These are phyloP conservation scores for Myxozyma geophila DNA, from an alignment of 805 yeast species.

Conservation along the genomic window DNA sequence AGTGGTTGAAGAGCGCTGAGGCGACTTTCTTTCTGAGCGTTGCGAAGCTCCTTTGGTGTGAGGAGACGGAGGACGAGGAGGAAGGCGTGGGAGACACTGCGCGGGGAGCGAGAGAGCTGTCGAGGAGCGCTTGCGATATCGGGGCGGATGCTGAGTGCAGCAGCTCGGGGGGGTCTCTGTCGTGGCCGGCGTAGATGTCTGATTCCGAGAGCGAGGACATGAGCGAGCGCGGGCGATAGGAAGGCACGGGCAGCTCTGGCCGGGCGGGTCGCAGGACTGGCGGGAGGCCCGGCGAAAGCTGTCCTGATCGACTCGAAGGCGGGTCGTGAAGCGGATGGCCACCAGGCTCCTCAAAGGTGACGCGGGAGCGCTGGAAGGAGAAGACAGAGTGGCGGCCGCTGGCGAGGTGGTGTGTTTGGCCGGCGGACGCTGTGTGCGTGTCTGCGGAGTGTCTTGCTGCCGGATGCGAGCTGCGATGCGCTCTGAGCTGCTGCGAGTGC, in stretches of 20 bases:
- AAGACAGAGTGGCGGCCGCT: slow-evolving; percentile 4
- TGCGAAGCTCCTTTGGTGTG: slow-evolving; percentile 20
- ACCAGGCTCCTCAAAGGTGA: slow-evolving; percentile 35
- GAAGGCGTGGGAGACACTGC: slow-evolving; percentile 31
- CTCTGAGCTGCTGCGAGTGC: background rate
- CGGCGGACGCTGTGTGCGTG: background rate
- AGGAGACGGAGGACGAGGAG: slow-evolving; percentile 26
- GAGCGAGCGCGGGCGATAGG: slow-evolving; percentile 28
- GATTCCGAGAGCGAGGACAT: slow-evolving; percentile 32
- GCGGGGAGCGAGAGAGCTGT: background rate
- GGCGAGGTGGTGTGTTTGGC: background rate
- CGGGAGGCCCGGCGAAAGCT: background rate
- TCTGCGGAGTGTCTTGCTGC: background rate
- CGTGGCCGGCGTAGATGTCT: slow-evolving; percentile 13
- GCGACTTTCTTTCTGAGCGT: slow-evolving; percentile 20
- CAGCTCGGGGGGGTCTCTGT: background rate
- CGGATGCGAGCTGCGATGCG: slow-evolving; percentile 1
- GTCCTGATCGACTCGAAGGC: background rate
- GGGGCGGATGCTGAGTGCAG: slow-evolving; percentile 18
- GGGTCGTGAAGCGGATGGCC: slow-evolving; percentile 33
- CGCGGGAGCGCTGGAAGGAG: slow-evolving; percentile 31
- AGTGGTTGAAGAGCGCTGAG: slow-evolving; percentile 19
- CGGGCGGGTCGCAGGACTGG: background rate
- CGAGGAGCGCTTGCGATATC: slow-evolving; percentile 10
- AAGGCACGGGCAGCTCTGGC: background rate